A percentile compares a stretch with the other conserved stretches of the same genome.
Evolutionary conservation across 345 rosid genomes (phyloP).

Genomic region (Melastoma malabathricum): DNA sequence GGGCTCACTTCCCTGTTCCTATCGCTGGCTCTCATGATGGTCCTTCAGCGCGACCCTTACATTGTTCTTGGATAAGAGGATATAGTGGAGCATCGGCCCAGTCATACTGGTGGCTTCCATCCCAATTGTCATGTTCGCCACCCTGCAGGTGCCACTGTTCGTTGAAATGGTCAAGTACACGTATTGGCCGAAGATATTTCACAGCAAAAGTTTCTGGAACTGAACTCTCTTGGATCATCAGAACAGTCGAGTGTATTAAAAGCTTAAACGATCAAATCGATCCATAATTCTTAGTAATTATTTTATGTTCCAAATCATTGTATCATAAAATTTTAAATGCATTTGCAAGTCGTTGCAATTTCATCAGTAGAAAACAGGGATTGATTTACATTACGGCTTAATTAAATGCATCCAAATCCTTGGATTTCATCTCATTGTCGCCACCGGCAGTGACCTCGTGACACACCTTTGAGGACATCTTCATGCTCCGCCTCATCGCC

Average conservation of each 20-base stretch:
- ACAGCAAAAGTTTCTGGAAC: not conserved
- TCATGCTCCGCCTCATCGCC: constrained; percentile 29
- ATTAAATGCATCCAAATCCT: constrained; percentile 24
- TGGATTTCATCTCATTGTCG: constrained; percentile 22
- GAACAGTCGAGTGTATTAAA: too few relatives aligned
- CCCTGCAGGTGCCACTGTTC: not conserved
- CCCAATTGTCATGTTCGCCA: not conserved
- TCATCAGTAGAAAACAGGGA: constrained; percentile 40
- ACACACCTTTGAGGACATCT: constrained; percentile 29
- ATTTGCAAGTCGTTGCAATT: not conserved
- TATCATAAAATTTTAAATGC: not conserved
- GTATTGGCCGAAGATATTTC: not conserved
- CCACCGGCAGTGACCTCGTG: constrained; percentile 40
- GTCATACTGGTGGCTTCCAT: not conserved
- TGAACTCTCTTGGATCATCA: not conserved
- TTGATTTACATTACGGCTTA: constrained; percentile 21
- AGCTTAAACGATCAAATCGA: too few relatives aligned
- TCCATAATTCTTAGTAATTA: too few relatives aligned
- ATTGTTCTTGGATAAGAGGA: rapidly evolving
- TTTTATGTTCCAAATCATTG: too few relatives aligned
- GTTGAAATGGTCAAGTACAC: not conserved
- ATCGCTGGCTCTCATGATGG: not conserved
- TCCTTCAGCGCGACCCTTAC: not conserved
- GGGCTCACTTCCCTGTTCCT: constrained; percentile 3
- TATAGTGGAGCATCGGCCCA: not conserved